Evolutionary conservation across 1,284 basidiomycete genomes (phyloP), one percentile per base, ranked within the genome.

Genomic region (Polyporus tsugae): DNA sequence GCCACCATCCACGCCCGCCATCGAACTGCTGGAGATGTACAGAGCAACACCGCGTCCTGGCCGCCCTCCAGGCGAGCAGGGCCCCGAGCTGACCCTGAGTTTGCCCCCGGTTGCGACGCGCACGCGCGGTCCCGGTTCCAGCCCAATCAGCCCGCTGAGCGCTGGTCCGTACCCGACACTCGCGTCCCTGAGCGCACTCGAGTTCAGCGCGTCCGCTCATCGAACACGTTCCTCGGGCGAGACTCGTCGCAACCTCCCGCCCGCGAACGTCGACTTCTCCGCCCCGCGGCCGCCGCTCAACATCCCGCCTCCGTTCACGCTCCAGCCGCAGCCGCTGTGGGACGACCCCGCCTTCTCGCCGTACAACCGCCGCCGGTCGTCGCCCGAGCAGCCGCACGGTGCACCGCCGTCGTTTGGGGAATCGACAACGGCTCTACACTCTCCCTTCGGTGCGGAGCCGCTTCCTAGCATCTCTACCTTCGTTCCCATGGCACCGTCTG

Each of bases 311-410:
- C 89, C 89, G 10, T 90, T 88, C 72, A 86, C 88, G 22, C 80
- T 91, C n/a, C 88, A 91, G 75, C 89, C 90, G 4, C 81, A 79
- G 66, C 89, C 89, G 4, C 88, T 87, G 62, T 91, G 89, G 89
- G 86, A 89, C 65, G 78, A 79, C 69, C 74, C 76, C 60, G 74
- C 76, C 13, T 78, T 79, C 66, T 79, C 78, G 46, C 78, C 78
- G 42, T 79, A 72, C 67, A 72, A 72, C 33, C 73, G 75, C 53
- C 74, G 74, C 44, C 63, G 72, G 62, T 70, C 72, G 29, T 70
- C 75, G 4, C 63, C 74, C 35, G 61, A 63, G 38, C 70, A 46
- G 46, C 46, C 65, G 25, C 70, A 64, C 17, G 60, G 62, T 19
- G 63, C 63, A 29, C 49, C 46, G 46, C 64, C 64, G 44, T 68